These are phyloP conservation scores for Backusella tarrabulga DNA, from an alignment of 192 early-diverging fungal genomes.

Conservation along the genomic window DNA sequence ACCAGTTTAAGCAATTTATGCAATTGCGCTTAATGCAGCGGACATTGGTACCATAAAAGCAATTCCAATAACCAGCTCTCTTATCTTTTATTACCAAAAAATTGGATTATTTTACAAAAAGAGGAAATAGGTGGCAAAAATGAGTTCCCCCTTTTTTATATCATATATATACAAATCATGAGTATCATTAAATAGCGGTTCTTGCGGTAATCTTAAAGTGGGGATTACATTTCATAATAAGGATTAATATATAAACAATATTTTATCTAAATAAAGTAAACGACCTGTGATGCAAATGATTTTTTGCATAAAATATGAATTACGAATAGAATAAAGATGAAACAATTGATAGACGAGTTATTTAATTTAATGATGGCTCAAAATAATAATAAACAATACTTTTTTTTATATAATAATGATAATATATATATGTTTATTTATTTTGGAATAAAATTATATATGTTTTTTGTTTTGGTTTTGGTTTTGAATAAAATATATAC, in stretches of 20 bases:
- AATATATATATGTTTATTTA: not conserved
- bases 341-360: not conserved
- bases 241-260: not conserved
- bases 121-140: not conserved
- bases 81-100: not conserved
- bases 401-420: not conserved
- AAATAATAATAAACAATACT: slow-evolving; percentile 3
- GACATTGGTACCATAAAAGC: not conserved
- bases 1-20: not conserved
- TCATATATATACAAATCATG: not conserved
- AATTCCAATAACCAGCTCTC: not conserved
- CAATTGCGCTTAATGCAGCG: not conserved
- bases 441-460: not conserved
- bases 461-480: not conserved
- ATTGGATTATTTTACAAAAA: not conserved
- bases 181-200: not conserved
- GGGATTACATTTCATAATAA: not conserved
- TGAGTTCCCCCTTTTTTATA: not conserved
- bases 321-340: not conserved
- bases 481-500: not conserved
- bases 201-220: not conserved
- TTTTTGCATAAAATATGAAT: slow-evolving; percentile 6
- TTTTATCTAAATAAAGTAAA: not conserved
- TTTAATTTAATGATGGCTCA: slow-evolving; percentile 3
- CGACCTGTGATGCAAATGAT: not conserved